Conservation (phyloP, 2,329 filamentous ascomycete genomes). For the Botrytis byssoidea region DNA sequence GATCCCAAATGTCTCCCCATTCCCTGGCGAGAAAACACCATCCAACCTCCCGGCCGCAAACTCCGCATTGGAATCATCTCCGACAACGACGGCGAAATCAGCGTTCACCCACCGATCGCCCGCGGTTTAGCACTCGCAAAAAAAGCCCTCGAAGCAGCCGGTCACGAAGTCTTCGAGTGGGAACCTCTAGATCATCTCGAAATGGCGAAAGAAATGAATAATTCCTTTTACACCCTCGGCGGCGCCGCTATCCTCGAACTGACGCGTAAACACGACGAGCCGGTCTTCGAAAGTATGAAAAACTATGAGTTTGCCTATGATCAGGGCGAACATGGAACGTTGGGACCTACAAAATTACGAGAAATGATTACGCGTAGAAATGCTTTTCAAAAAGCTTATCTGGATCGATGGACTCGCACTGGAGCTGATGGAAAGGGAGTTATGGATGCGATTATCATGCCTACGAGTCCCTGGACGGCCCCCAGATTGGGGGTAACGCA, state of each 20-base stretch:
- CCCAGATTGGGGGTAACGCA: slow-evolving; percentile 38
- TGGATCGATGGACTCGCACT: slow-evolving; percentile 41
- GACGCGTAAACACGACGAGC: slow-evolving; percentile 35
- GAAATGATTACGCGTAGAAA: slow-evolving; percentile 39
- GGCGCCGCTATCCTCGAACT: slow-evolving; percentile 37
- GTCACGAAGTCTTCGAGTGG: slow-evolving; percentile 20
- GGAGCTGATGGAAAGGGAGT: slow-evolving; percentile 23
- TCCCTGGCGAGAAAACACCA: slow-evolving; percentile 31
- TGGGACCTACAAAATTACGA: slow-evolving; percentile 36
- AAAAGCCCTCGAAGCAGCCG: slow-evolving; percentile 6
- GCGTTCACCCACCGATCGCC: slow-evolving; percentile 15
- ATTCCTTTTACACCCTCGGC: slow-evolving; percentile 39
- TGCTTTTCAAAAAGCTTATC: slow-evolving; percentile 40
- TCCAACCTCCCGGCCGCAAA: slow-evolving; percentile 25
- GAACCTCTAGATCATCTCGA: slow-evolving; percentile 37
- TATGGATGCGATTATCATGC: slow-evolving; percentile 41
- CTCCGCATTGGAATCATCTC: slow-evolving; percentile 22
- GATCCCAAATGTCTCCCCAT: slow-evolving; percentile 41
- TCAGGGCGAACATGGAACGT: slow-evolving; percentile 33
- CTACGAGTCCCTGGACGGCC: slow-evolving; percentile 40
- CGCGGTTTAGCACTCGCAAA: slow-evolving; percentile 16
- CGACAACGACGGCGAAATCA: slow-evolving; percentile 23
- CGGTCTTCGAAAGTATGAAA: slow-evolving; percentile 36
- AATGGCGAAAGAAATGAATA: slow-evolving; percentile 35
- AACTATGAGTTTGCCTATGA: slow-evolving; percentile 34